A percentile compares a stretch with the other conserved stretches of the same genome.
Conservation (phyloP, 495 filamentous ascomycete genomes). For the Aspergillus affinis region DNA sequence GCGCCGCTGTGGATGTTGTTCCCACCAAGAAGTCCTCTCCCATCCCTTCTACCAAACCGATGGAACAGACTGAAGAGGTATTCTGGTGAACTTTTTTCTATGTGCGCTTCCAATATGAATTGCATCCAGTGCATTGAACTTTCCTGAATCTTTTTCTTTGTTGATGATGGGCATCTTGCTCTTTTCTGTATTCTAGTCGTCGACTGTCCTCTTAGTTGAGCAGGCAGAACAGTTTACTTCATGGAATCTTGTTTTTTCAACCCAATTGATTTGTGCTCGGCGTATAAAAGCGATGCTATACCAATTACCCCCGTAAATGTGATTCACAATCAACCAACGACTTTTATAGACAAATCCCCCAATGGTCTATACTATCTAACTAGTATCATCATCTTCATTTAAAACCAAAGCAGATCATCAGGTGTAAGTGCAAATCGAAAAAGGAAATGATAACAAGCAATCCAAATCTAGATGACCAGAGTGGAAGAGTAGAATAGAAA, state of each 20-base stretch:
- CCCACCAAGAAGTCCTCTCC: neutral
- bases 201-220: neutral
- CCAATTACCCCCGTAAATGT: neutral
- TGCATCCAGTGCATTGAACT: neutral
- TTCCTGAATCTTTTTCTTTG: neutral
- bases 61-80: slow-evolving; percentile 8
- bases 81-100: slow-evolving; percentile 14
- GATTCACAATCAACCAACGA: neutral
- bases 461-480: neutral
- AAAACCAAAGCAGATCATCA: neutral
- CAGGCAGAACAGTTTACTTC: neutral
- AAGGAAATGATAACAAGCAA: neutral
- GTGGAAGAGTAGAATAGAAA: neutral
- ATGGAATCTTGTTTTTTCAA: neutral
- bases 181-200: neutral
- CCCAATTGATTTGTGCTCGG: neutral
- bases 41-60: neutral
- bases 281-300: neutral
- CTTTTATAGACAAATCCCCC: neutral
- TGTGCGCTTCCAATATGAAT: neutral
- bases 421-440: neutral
- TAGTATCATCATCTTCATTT: neutral
- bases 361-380: neutral
- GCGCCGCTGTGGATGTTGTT: slow-evolving; percentile 1
- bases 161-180: neutral